Evolutionary conservation across 371 early-diverging fungal species (phyloP).

Genomic region (Lichtheimia ramosa): DNA sequence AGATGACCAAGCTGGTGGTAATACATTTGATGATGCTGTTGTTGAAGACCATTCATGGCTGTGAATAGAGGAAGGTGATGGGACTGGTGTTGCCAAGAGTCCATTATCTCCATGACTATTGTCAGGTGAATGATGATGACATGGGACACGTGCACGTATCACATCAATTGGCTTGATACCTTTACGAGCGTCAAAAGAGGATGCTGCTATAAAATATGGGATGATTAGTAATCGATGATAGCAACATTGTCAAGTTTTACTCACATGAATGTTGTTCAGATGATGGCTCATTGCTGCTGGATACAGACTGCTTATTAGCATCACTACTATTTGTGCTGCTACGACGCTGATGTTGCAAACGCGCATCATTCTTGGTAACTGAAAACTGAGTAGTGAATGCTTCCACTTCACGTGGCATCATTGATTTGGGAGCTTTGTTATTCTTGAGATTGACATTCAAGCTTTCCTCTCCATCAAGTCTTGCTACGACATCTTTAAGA

Average conservation of each 20-base stretch:
- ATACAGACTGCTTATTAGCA: too few relatives aligned
- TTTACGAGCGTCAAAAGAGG: slow-evolving; percentile 4
- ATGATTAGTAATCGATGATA: neutral
- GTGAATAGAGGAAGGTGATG: slow-evolving; percentile 6
- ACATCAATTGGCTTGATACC: slow-evolving; percentile 34
- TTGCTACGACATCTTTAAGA: slow-evolving; percentile 46
- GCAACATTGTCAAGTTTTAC: neutral
- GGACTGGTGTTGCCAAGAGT: slow-evolving; percentile 2
- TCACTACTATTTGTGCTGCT: too few relatives aligned
- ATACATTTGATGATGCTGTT: neutral
- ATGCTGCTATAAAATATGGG: neutral
- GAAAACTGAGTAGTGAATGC: slow-evolving; percentile 46
- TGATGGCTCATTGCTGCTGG: neutral
- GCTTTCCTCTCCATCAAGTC: slow-evolving; percentile 33
- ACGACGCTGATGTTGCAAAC: too few relatives aligned
- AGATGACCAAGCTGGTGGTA: neutral
- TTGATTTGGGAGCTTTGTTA: slow-evolving; percentile 27
- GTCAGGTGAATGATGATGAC: too few relatives aligned
- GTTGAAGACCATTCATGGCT: slow-evolving; percentile 3
- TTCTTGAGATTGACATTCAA: slow-evolving; percentile 19
- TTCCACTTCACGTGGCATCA: slow-evolving; percentile 45
- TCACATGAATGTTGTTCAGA: neutral
- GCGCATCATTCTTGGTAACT: slow-evolving; percentile 1
- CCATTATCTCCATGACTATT: neutral
- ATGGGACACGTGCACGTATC: slow-evolving; percentile 16